Evolutionary conservation across 495 filamentous ascomycete species (phyloP).

Genomic region (Penicillium subrubescens): DNA sequence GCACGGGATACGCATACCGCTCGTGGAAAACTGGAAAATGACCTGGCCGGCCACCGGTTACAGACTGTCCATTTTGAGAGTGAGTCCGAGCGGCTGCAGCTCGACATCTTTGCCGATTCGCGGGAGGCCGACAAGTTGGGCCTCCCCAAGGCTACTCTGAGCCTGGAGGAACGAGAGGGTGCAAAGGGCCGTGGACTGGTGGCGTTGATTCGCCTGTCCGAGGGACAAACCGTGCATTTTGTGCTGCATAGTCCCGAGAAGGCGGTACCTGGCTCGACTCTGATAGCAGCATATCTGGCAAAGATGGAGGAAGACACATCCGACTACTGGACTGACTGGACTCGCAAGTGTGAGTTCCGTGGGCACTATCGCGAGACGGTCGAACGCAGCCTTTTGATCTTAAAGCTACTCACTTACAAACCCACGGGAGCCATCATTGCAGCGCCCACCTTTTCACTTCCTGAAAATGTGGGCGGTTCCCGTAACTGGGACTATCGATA

Average conservation of each 20-base stretch:
- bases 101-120: constrained; percentile 64
- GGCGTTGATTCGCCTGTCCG: constrained; percentile 55
- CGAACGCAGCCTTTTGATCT: constrained; percentile 64
- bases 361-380: constrained; percentile 72
- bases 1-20: constrained; percentile 57
- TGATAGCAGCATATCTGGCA: constrained; percentile 55
- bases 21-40: constrained; percentile 32
- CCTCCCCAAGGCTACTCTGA: constrained; percentile 52
- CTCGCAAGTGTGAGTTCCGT: constrained; percentile 66
- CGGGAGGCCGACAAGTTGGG: constrained; percentile 49
- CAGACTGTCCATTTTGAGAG: constrained; percentile 65
- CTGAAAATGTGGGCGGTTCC: constrained; percentile 69
- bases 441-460: constrained; percentile 65
- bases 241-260: constrained; percentile 56
- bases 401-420: constrained; percentile 73
- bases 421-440: constrained; percentile 59
- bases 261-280: constrained; percentile 45
- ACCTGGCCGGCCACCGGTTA: constrained; percentile 41
- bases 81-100: constrained; percentile 56
- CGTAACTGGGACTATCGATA: constrained; percentile 81
- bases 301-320: constrained; percentile 66
- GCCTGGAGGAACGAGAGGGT: constrained; percentile 49
- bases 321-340: constrained; percentile 71
- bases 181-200: constrained; percentile 62
- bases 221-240: constrained; percentile 69